Evolutionary conservation across 768 basidiomycete species (phyloP), one percentile per base, ranked within the genome.

Genomic region (Russula vinacea): DNA sequence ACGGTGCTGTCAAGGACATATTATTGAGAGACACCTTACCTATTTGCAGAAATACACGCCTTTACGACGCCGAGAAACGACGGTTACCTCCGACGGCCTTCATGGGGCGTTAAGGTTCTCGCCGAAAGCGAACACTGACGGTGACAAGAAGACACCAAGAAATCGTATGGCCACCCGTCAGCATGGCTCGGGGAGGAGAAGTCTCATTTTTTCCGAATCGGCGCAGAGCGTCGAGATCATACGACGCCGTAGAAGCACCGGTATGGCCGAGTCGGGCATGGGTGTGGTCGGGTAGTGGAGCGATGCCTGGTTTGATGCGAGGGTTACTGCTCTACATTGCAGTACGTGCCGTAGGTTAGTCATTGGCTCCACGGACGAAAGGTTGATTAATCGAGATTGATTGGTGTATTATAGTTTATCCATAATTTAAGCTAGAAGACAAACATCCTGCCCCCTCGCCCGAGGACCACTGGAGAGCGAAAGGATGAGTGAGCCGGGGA

Each of bases 51-150:
- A 73, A 67, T 68, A 71, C 58, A 69, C 73, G 54, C 70, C 67
- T 62, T 70, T 81, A 62, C 75, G 75, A 73, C 77, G 81, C 64
- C 70, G 74, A 70, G 81, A 82, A 54, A 82, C 81, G 5, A 81
- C 80, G 37, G 70, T 81, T 62, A 82, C 79, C 22, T 74, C 76
- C 49, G 79, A 78, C 53, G 79, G 79, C 58, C 75, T 75, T 62
- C 78, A 79, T 65, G 60, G 71, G 56, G 75, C 62, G 72, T n/a
- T 68, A 58, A 55, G 67, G 64, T 58, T 67, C 73, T 64, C 65
- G 66, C 45, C 69, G 69, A 32, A 64, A 26, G 61, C 22, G 56
- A 65, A 58, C 9, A 22, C 45, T 40, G 26, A 54, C 52, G 51
- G 40, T 47, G 54, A 62, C 55, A 53, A 53, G 47, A 65, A 63